A percentile compares a stretch with the other conserved stretches of the same genome.
These are phyloP conservation scores for Ophiocytium majus DNA, from an alignment of 352 stramenopile species.

Conservation along the genomic window DNA sequence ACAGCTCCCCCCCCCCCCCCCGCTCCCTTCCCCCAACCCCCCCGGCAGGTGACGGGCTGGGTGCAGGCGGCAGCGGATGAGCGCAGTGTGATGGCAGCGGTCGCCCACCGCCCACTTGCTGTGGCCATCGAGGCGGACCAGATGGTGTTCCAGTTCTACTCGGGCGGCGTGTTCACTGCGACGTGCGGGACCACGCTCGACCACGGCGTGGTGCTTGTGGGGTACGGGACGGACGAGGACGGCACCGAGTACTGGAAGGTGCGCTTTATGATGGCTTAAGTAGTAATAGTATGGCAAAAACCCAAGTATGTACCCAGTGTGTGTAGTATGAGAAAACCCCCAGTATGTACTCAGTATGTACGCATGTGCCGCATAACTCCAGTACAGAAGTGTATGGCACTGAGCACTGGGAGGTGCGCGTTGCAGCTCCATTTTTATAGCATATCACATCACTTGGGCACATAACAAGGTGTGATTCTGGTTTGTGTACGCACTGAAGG, in stretches of 20 bases:
- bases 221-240: conserved; percentile 83
- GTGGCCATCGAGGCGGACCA: conserved; percentile 88
- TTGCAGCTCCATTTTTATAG: too few species aligned
- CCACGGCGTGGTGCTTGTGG: conserved; percentile 90
- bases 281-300: too few species aligned
- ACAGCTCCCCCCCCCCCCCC: neutral
- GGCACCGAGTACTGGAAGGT: conserved; percentile 53
- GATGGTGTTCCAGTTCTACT: conserved; percentile 90
- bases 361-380: too few species aligned
- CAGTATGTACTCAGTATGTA: too few species aligned
- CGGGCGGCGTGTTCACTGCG: conserved; percentile 75
- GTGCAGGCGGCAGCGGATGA: conserved; percentile 33
- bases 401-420: too few species aligned
- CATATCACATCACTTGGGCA: too few species aligned
- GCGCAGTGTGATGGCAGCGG: conserved; percentile 73
- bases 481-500: too few species aligned
- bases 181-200: conserved; percentile 78
- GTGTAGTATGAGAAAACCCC: too few species aligned
- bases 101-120: conserved; percentile 78
- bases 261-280: too few species aligned
- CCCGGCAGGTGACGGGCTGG: conserved; percentile 29
- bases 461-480: too few species aligned
- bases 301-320: too few species aligned
- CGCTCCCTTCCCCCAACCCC: neutral
- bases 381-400: too few species aligned